A percentile compares a stretch with the other conserved stretches of the same genome.
Evolutionary conservation across 148 eudicot species (phyloP).

Genomic region (Vaccinium myrtillus): DNA sequence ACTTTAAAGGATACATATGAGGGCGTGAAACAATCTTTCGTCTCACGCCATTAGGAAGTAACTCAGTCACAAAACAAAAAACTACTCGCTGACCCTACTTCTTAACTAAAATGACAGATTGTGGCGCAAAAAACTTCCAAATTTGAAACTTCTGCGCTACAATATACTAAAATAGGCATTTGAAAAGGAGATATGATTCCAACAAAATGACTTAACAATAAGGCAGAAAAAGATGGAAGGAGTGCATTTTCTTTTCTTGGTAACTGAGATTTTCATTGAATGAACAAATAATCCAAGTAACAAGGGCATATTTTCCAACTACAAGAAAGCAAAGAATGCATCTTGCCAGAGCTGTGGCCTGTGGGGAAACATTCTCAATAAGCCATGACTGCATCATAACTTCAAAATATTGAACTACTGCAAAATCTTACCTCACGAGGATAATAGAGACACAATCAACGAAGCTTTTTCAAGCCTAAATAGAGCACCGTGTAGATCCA

Average conservation of each 20-base stretch:
- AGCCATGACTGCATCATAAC: not conserved
- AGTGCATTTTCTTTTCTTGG: not conserved
- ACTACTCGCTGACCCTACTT: not conserved
- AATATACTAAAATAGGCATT: not conserved
- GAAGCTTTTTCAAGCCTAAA: not conserved
- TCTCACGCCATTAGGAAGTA: not conserved
- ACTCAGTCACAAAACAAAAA: not conserved
- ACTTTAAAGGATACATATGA: not conserved
- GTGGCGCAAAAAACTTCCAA: not conserved
- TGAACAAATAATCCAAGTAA: not conserved
- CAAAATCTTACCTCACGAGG: not conserved
- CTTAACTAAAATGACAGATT: not conserved
- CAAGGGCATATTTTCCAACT: not conserved
- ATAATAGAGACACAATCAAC: not conserved
- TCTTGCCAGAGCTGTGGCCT: not conserved
- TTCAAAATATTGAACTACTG: not conserved
- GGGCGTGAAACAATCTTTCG: not conserved
- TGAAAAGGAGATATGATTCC: not conserved
- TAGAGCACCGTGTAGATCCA: not conserved
- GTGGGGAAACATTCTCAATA: not conserved
- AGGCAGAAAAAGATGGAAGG: not conserved
- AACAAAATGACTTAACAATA: not conserved
- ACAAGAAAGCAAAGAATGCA: not conserved
- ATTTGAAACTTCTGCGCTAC: not conserved
- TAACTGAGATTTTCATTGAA: not conserved